Evolutionary conservation across 1,284 basidiomycete genomes (phyloP).

Genomic region (Caloboletus firmus): DNA sequence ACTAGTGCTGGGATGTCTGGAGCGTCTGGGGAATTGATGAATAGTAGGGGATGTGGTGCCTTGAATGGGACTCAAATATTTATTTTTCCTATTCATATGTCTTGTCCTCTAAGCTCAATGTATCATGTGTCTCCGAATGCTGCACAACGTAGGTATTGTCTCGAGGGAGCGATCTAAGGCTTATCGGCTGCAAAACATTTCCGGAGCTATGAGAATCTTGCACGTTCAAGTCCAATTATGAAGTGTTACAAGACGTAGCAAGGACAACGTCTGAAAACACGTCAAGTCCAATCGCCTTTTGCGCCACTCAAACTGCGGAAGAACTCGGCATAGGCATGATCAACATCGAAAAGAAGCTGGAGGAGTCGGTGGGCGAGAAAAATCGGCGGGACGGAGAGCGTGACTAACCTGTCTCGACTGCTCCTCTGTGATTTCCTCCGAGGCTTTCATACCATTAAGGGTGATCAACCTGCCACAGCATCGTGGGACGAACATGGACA

Average conservation of each 20-base stretch:
- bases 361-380: not conserved
- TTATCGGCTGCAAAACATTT: no score
- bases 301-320: conserved; percentile 76
- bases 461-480: conserved; percentile 77
- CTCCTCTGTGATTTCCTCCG: conserved; percentile 94
- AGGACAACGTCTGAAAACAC: not conserved
- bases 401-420: conserved; percentile 83
- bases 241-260: not conserved
- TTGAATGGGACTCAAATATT: no score
- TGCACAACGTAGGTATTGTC: no score
- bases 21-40: no score
- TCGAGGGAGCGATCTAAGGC: no score
- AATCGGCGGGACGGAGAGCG: not conserved
- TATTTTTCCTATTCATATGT: no score
- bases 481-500: not conserved
- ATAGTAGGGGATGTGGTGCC: no score
- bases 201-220: no score
- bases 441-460: conserved; percentile 95
- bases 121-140: no score
- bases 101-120: no score
- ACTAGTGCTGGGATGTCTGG: no score
- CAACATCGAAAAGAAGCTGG: conserved; percentile 94
- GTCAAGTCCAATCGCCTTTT: conserved; percentile 31
- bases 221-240: no score
- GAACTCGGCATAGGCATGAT: conserved; percentile 95